A percentile compares a stretch with the other conserved stretches of the same genome.
phyloP scores from a whole-genome alignment of 2,329 filamentous ascomycete genomes.

The Claviceps humidiphila region DNA sequence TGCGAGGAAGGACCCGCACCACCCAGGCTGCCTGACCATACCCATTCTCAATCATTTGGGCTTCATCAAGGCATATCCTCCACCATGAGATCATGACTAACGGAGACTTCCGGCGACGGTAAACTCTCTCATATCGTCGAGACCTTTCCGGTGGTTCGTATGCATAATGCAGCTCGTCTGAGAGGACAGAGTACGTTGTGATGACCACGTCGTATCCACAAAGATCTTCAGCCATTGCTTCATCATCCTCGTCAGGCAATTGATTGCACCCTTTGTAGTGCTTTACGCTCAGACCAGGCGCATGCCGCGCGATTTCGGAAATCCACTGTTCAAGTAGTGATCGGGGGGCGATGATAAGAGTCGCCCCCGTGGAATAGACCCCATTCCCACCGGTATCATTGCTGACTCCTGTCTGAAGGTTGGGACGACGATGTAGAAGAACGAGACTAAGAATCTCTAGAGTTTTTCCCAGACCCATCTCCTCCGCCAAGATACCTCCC shows the following conservation, averaged over 20 bases:
- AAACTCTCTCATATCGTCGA: constrained; percentile 51
- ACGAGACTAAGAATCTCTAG: constrained; percentile 62
- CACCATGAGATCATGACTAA: constrained; percentile 77
- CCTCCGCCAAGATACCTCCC: constrained; percentile 61
- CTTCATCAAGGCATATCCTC: constrained; percentile 65
- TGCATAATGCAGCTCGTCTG: constrained; percentile 67
- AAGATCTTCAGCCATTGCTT: constrained; percentile 30
- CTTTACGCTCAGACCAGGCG: constrained; percentile 41
- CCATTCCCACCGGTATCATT: constrained; percentile 24
- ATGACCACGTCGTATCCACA: constrained; percentile 44
- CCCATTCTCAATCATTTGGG: constrained; percentile 88
- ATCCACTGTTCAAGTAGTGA: constrained; percentile 49
- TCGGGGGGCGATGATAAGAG: constrained; percentile 47
- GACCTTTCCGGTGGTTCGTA: constrained; percentile 54
- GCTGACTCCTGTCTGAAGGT: not conserved
- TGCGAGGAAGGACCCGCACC: constrained; percentile 64
- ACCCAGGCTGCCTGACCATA: constrained; percentile 72
- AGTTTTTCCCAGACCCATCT: constrained; percentile 77
- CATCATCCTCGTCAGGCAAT: constrained; percentile 21
- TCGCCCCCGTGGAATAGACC: constrained; percentile 39
- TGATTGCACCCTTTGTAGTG: constrained; percentile 40
- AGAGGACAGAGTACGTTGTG: constrained; percentile 58
- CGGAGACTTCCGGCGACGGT: constrained; percentile 57
- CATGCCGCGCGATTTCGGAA: constrained; percentile 44
- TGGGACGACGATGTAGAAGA: constrained; percentile 37